These are phyloP conservation scores for Malus asiatica DNA, from an alignment of 306 rosid genomes.

Conservation along the genomic window DNA sequence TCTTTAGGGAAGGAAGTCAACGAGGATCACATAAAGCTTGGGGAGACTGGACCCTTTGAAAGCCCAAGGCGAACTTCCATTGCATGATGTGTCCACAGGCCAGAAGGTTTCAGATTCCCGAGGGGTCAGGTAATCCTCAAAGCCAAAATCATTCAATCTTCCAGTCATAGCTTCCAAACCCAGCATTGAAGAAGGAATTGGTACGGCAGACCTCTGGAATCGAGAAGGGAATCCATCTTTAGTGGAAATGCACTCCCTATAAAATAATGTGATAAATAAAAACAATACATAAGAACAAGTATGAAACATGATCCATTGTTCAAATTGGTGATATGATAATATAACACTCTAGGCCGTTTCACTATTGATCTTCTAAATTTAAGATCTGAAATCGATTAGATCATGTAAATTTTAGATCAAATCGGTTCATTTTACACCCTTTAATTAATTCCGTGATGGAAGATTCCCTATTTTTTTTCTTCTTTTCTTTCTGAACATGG, in stretches of 20 bases:
- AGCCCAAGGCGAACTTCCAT: constrained; percentile 88
- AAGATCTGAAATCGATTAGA: no score
- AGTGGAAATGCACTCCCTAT: constrained; percentile 58
- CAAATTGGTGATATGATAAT: no score
- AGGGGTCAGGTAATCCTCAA: constrained; percentile 72
- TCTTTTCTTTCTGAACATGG: no score
- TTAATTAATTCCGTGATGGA: no score
- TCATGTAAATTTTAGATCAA: no score
- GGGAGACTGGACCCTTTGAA: constrained; percentile 81
- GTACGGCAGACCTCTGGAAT: constrained; percentile 72
- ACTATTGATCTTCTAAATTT: no score
- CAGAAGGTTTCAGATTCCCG: constrained; percentile 64
- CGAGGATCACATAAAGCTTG: constrained; percentile 45
- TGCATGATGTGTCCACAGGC: constrained; percentile 79
- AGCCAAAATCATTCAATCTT: constrained; percentile 57
- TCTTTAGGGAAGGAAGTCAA: not conserved
- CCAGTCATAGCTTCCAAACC: constrained; percentile 79
- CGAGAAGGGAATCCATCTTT: constrained; percentile 78
- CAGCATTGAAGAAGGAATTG: constrained; percentile 54
- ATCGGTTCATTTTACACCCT: no score
- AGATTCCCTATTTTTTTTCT: no score
- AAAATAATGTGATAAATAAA: no score
- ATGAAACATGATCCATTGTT: no score
- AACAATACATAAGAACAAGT: no score
- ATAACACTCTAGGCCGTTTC: no score